Evolutionary conservation across 192 early-diverging fungal genomes (phyloP), one percentile per base, ranked within the genome.

Genomic region (Chytriomyces hyalinus): DNA sequence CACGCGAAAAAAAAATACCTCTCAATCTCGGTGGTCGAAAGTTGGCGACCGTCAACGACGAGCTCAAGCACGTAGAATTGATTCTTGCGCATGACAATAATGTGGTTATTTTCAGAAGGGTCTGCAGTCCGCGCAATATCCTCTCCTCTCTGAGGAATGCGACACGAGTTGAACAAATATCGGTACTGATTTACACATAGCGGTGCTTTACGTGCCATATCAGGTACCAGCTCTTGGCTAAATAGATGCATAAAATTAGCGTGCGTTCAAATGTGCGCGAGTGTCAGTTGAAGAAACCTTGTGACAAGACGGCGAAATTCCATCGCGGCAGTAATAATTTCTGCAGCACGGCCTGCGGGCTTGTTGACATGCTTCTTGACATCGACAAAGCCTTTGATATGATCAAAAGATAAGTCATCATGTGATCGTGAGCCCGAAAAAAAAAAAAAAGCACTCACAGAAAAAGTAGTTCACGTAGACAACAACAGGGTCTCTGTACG

Each of bases 381-480:
- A 81, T 99, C 96, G 83, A 91, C 91, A 85, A 94, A 97, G 61
- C 36, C 36, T 36, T 36, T 36, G 36, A 36, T 36, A 4, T 90
- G 15, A 17, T n/a, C 17, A 60, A 22, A 60, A 60, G 57, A 22
- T n/a, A 17, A 22, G 22, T 4, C 17, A 17, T n/a, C 22, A n/a
- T n/a, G 17, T 60, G 22, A 60, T 5, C 57, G 2, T n/a, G 57
- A n/a, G 17, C 22, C 57, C 36, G 36, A 36, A n/a, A 59, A 10
- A 36, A 6, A n/a, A 20, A 60, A 11, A 11, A 24, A 11, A 61
- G 20, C 44, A 45, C 26, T 57, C 28, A 36, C 75, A 88, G 84
- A 93, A 99, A 79, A 98, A 99, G 90, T 99, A 99, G 78, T 92
- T 95, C 68, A 99, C 96, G 77, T 94, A 93, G 79, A 97, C 88